These are phyloP conservation scores for Ceratobasidium papillatum DNA, from an alignment of 1,284 basidiomycete genomes.

Conservation along the genomic window DNA sequence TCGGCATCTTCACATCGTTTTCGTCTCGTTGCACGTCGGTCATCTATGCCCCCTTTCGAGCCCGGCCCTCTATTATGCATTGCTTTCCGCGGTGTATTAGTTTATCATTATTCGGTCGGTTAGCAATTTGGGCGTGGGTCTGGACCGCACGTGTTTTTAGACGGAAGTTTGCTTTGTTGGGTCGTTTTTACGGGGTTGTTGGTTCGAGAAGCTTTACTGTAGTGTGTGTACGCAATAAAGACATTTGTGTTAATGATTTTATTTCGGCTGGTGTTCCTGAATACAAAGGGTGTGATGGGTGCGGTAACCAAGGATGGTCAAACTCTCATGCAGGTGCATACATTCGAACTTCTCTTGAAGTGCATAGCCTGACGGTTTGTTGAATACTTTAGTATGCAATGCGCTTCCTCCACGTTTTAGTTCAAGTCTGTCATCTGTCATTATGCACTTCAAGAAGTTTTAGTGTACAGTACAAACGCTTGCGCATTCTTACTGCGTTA, in stretches of 20 bases:
- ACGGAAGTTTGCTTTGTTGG: slow-evolving; percentile 20
- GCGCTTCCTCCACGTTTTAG: no score
- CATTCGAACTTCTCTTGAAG: no score
- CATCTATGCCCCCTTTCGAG: slow-evolving; percentile 4
- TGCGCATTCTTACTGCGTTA: no score
- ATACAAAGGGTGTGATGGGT: slow-evolving; percentile 25
- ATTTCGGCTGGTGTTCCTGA: background rate
- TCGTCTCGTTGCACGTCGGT: background rate
- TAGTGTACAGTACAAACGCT: no score
- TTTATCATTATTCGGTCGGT: slow-evolving; percentile 30
- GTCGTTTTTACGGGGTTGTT: slow-evolving; percentile 2
- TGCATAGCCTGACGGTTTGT: no score
- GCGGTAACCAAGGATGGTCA: background rate
- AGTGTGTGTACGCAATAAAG: slow-evolving; percentile 39
- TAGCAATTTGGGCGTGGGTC: slow-evolving; percentile 33
- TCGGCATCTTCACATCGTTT: slow-evolving; percentile 31
- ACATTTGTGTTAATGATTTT: slow-evolving; percentile 38
- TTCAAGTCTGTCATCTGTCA: no score
- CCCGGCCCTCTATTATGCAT: slow-evolving; percentile 11
- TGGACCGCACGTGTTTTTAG: slow-evolving; percentile 31
- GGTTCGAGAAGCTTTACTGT: slow-evolving; percentile 25
- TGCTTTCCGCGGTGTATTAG: slow-evolving; percentile 25
- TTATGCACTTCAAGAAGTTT: no score
- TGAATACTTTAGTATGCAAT: no score
- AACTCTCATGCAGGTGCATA: no score